Evolutionary conservation across 768 basidiomycete genomes (phyloP).

Genomic region (Rhodotorula kratochvilovae): DNA sequence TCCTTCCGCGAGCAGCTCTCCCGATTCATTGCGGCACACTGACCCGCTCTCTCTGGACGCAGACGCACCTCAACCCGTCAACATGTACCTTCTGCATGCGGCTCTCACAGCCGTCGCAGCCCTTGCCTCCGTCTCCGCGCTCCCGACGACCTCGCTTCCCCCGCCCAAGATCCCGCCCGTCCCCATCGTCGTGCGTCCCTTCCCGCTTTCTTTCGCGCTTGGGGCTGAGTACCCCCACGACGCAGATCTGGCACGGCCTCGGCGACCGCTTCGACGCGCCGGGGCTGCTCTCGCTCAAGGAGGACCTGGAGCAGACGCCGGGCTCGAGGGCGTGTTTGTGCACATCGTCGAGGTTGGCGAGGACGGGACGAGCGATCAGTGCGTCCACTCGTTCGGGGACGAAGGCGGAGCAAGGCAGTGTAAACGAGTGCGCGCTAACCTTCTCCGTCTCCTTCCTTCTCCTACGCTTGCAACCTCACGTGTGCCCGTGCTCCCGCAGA

Average conservation of each 20-base stretch:
- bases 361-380: slow-evolving; percentile 47
- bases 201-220: too few species aligned
- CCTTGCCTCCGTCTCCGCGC: neutral
- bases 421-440: too few species aligned
- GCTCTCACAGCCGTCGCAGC: neutral
- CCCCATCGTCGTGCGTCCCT: neutral
- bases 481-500: neutral
- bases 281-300: slow-evolving; percentile 46
- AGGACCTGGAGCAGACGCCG: slow-evolving; percentile 43
- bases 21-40: too few species aligned
- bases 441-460: too few species aligned
- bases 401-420: too few species aligned
- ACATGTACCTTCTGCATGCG: neutral
- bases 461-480: too few species aligned
- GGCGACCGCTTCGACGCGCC: slow-evolving; percentile 48
- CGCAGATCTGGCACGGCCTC: slow-evolving; percentile 50
- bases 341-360: slow-evolving; percentile 46
- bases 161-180: neutral
- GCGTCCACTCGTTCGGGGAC: too few species aligned
- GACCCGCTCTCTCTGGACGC: too few species aligned
- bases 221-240: neutral
- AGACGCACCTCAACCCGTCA: too few species aligned
- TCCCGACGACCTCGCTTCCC: neutral
- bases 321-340: slow-evolving; percentile 47
- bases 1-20: too few species aligned